These are phyloP conservation scores for Austroboletus novae-zelandiae DNA, from an alignment of 1,284 basidiomycete genomes.

Conservation along the genomic window DNA sequence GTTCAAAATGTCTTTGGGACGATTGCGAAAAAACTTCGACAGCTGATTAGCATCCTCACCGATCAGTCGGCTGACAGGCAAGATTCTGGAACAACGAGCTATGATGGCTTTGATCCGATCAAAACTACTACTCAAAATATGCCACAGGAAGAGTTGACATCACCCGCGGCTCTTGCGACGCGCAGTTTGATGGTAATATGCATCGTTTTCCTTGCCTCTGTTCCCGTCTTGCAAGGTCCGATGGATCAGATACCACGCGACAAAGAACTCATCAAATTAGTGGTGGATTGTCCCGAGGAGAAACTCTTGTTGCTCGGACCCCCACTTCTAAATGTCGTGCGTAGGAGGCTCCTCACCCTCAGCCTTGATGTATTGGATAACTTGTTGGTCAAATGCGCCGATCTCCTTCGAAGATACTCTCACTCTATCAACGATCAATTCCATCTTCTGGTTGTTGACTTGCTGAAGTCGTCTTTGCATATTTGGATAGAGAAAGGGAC, in stretches of 20 bases:
- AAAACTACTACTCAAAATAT: constrained; percentile 37
- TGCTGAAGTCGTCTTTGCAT: constrained; percentile 64
- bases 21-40: constrained; percentile 39
- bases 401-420: constrained; percentile 56
- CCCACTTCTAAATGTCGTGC: constrained; percentile 55
- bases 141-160: constrained; percentile 23
- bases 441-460: constrained; percentile 54
- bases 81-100: constrained; percentile 37
- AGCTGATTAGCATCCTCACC: constrained; percentile 33
- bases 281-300: constrained; percentile 50
- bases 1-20: constrained; percentile 51
- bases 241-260: constrained; percentile 62
- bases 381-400: constrained; percentile 54
- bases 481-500: constrained; percentile 57
- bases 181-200: constrained; percentile 45
- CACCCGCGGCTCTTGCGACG: constrained; percentile 16
- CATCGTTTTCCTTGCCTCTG: constrained; percentile 52
- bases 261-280: constrained; percentile 56
- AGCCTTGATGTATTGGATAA: constrained; percentile 47
- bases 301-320: constrained; percentile 59
- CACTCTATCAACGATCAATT: constrained; percentile 57
- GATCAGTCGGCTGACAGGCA: constrained; percentile 19
- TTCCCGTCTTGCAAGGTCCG: constrained; percentile 58
- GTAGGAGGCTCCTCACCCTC: constrained; percentile 54
- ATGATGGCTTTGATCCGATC: constrained; percentile 68